phyloP scores from a whole-genome alignment of 2,329 filamentous ascomycete genomes.

The Dothideomycetes sp. region DNA sequence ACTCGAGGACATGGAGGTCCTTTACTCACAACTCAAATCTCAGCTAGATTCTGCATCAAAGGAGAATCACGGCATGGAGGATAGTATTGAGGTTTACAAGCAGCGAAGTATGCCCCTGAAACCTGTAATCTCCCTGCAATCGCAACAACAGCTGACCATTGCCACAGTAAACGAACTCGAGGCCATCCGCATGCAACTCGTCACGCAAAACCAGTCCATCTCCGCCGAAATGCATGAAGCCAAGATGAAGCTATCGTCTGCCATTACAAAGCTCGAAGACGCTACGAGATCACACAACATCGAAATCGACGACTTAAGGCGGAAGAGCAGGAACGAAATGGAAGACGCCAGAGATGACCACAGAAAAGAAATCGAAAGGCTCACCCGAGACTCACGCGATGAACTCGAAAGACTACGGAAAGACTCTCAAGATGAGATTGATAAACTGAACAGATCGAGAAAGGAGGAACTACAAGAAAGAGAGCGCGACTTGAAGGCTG shows the following conservation, averaged over 20 bases:
- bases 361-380: conserved; percentile 44
- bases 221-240: conserved; percentile 58
- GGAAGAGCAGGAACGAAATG: conserved; percentile 44
- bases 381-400: conserved; percentile 40
- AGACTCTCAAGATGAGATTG: conserved; percentile 42
- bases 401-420: conserved; percentile 30
- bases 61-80: conserved; percentile 60
- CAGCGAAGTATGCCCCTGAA: conserved; percentile 56
- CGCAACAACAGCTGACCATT: conserved; percentile 4
- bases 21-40: conserved; percentile 61
- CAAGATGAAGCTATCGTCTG: conserved; percentile 39
- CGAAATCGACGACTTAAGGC: conserved; percentile 39
- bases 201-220: conserved; percentile 42
- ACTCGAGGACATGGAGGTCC: conserved; percentile 63
- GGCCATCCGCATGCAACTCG: conserved; percentile 37
- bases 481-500: conserved; percentile 50
- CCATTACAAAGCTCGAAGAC: conserved; percentile 41
- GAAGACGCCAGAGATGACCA: conserved; percentile 45
- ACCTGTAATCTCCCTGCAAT: background rate
- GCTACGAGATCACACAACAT: conserved; percentile 40
- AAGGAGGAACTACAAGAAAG: conserved; percentile 57
- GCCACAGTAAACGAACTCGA: conserved; percentile 47
- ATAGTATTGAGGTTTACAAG: conserved; percentile 64
- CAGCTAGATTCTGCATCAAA: conserved; percentile 59
- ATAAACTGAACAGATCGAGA: conserved; percentile 49